Percentiles rank a stretch among this genome's conserved stretches.
phyloP scores from a whole-genome alignment of 352 stramenopile species.

The Phytopythium aichiense region DNA sequence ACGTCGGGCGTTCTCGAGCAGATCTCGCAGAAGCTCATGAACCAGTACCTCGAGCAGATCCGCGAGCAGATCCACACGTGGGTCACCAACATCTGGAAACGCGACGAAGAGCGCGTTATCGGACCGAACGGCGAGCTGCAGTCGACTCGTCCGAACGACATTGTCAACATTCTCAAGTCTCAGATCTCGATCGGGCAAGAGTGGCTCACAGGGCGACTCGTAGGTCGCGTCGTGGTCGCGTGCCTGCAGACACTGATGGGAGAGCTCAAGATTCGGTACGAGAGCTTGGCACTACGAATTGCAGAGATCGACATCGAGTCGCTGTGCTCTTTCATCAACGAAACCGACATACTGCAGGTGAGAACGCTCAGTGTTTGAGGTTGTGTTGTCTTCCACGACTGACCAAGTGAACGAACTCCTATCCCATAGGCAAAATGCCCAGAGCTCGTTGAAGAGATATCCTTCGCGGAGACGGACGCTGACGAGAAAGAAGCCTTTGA shows the following conservation, averaged over 20 bases:
- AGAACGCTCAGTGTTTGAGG: not conserved
- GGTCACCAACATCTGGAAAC: constrained; percentile 85
- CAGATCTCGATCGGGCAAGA: constrained; percentile 84
- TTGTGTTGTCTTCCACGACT: not conserved
- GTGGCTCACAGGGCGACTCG: constrained; percentile 61
- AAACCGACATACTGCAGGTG: constrained; percentile 76
- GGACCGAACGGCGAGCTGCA: constrained; percentile 59
- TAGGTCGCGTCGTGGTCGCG: constrained; percentile 64
- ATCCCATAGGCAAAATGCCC: constrained; percentile 60
- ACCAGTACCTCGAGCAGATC: constrained; percentile 70
- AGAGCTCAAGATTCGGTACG: constrained; percentile 67
- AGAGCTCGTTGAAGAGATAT: constrained; percentile 80
- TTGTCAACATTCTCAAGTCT: constrained; percentile 84
- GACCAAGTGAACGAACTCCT: not conserved
- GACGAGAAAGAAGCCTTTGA: constrained; percentile 80
- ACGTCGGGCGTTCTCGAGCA: constrained; percentile 64
- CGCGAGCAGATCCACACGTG: constrained; percentile 76
- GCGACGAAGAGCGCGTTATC: constrained; percentile 64
- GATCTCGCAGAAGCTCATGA: constrained; percentile 73
- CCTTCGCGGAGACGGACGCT: constrained; percentile 64
- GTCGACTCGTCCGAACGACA: constrained; percentile 80
- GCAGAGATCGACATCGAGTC: constrained; percentile 55
- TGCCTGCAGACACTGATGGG: constrained; percentile 73
- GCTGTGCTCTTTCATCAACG: constrained; percentile 87
- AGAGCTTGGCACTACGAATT: constrained; percentile 41